Percentiles rank a stretch among this genome's conserved stretches.
These are phyloP conservation scores for Helicostylum pulchrum DNA, from an alignment of 192 early-diverging fungal genomes.

Conservation along the genomic window DNA sequence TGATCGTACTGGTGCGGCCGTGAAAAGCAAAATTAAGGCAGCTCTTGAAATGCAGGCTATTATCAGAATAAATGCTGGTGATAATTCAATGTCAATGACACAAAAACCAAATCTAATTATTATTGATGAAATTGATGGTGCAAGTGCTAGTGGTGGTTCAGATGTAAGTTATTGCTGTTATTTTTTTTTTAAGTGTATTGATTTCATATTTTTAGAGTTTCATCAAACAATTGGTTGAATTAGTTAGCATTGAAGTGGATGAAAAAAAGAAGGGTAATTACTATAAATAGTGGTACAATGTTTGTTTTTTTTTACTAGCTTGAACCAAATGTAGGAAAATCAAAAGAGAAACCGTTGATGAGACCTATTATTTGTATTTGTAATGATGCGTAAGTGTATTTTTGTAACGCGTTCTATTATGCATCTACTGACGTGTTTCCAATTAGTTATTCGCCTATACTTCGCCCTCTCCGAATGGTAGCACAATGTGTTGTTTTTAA, in stretches of 20 bases:
- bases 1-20: slow-evolving; percentile 79
- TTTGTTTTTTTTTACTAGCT: not conserved
- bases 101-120: slow-evolving; percentile 79
- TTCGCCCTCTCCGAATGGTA: slow-evolving; percentile 79
- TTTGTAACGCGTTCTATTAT: not conserved
- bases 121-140: slow-evolving; percentile 97
- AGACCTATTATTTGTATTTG: slow-evolving; percentile 98
- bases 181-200: not conserved
- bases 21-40: slow-evolving; percentile 70
- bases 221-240: slow-evolving; percentile 72
- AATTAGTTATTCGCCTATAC: slow-evolving; percentile 76
- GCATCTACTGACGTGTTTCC: not conserved
- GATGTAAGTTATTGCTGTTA: slow-evolving; percentile 41
- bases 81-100: slow-evolving; percentile 24
- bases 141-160: slow-evolving; percentile 62
- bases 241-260: slow-evolving; percentile 44
- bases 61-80: slow-evolving; percentile 31
- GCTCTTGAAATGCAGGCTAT: slow-evolving; percentile 78
- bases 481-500: slow-evolving; percentile 72
- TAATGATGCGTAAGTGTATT: slow-evolving; percentile 77
- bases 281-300: not conserved
- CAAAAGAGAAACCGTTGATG: slow-evolving; percentile 52
- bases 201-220: slow-evolving; percentile 56
- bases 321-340: slow-evolving; percentile 4
- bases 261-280: slow-evolving; percentile 24